These are phyloP conservation scores for Buxus sempervirens DNA, from an alignment of 164 flowering plant species.

Conservation along the genomic window DNA sequence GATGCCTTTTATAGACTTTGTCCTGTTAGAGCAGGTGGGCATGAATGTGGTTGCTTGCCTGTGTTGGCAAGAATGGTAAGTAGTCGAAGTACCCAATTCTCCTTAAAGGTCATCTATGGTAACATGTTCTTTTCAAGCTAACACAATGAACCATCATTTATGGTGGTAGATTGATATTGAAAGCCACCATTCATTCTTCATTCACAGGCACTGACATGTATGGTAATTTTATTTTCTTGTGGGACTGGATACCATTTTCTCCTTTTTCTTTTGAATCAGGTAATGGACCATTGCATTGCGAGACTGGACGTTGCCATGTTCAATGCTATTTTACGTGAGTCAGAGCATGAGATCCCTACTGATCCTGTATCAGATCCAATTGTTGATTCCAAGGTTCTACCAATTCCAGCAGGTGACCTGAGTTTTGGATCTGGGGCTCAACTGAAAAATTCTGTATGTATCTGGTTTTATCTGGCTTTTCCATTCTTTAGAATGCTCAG, in stretches of 20 bases:
- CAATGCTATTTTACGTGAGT: slow-evolving; percentile 96
- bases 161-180: too few relatives aligned
- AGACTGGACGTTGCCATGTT: slow-evolving; percentile 99
- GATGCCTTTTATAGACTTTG: slow-evolving; percentile 87
- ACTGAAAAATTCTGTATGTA: slow-evolving; percentile 88
- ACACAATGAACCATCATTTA: too few relatives aligned
- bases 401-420: slow-evolving; percentile 96
- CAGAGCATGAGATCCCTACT: slow-evolving; percentile 90
- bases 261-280: slow-evolving; percentile 33
- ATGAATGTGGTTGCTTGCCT: slow-evolving; percentile 96
- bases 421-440: slow-evolving; percentile 99
- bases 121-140: too few relatives aligned
- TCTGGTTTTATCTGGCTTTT: background rate
- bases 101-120: too few relatives aligned
- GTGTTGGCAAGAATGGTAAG: slow-evolving; percentile 81
- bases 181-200: too few relatives aligned
- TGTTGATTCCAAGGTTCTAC: slow-evolving; percentile 82
- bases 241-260: too few relatives aligned
- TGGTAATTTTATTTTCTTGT: too few relatives aligned
- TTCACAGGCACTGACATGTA: too few relatives aligned
- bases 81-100: background rate
- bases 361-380: slow-evolving; percentile 99
- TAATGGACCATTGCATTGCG: slow-evolving; percentile 86
- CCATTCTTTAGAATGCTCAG: background rate
- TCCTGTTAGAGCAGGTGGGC: slow-evolving; percentile 89